Conservation (phyloP, 2,329 filamentous ascomycete species). For the Fusarium robinianum region DNA sequence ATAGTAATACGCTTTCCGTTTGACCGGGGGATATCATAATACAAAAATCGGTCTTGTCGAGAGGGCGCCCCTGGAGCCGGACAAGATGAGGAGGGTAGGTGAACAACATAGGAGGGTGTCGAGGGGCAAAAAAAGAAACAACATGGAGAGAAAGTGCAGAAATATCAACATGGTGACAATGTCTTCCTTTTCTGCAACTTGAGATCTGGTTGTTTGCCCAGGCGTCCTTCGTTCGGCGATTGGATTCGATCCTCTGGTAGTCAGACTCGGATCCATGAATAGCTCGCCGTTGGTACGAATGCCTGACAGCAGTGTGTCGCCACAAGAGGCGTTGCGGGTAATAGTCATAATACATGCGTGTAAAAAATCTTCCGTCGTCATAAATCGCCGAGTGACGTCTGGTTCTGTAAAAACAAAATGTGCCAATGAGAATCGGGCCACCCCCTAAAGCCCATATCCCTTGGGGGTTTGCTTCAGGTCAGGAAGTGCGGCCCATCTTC, state of each 20-base stretch:
- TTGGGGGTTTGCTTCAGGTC: too few relatives aligned
- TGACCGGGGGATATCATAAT: slow-evolving; percentile 31
- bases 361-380: slow-evolving; percentile 7
- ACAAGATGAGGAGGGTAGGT: slow-evolving; percentile 8
- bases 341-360: slow-evolving; percentile 14
- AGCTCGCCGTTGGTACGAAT: slow-evolving; percentile 3
- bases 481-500: slow-evolving; percentile 20
- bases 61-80: slow-evolving; percentile 3
- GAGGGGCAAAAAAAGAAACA: slow-evolving; percentile 1
- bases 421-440: too few relatives aligned
- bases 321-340: background rate
- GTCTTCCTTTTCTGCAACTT: too few relatives aligned
- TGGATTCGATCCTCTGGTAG: too few relatives aligned
- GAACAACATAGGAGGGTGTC: too few relatives aligned
- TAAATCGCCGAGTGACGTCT: background rate
- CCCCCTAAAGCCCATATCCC: too few relatives aligned
- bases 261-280: too few relatives aligned
- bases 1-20: slow-evolving; percentile 26
- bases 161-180: too few relatives aligned
- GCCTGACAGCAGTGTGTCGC: background rate
- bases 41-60: slow-evolving; percentile 21
- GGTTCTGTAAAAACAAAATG: too few relatives aligned
- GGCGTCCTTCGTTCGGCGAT: too few relatives aligned
- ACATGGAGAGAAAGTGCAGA: too few relatives aligned
- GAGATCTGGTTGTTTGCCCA: too few relatives aligned